Percentiles rank a stretch among this genome's conserved stretches.
These are phyloP conservation scores for Calcarisporium arbuscula DNA, from an alignment of 2,329 filamentous ascomycete species.

Conservation along the genomic window DNA sequence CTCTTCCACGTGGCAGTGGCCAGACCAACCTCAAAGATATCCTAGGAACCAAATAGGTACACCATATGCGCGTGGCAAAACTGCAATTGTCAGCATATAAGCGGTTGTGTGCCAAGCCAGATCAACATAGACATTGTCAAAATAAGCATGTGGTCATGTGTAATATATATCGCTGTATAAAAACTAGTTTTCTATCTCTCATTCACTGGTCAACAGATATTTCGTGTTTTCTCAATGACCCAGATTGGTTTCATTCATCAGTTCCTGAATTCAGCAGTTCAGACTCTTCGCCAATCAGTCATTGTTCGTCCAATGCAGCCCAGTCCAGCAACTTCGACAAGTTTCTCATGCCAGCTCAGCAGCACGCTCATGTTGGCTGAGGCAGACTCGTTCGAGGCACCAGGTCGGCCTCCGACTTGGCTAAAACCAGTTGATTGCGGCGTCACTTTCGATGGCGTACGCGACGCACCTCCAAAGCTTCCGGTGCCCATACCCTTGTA, in stretches of 20 bases:
- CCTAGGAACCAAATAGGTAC: constrained; percentile 39
- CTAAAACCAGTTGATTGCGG: constrained; percentile 86
- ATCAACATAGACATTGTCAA: no score
- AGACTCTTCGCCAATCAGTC: constrained; percentile 89
- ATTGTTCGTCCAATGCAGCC: constrained; percentile 91
- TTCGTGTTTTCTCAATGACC: no score
- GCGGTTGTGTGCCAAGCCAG: no score
- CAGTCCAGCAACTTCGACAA: constrained; percentile 86
- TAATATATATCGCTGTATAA: no score
- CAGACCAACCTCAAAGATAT: constrained; percentile 86
- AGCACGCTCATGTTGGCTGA: constrained; percentile 93
- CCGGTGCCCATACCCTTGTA: constrained; percentile 80
- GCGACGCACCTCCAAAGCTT: constrained; percentile 29
- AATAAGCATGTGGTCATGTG: no score
- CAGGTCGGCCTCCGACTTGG: constrained; percentile 59
- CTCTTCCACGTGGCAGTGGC: constrained; percentile 76
- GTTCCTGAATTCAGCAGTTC: no score
- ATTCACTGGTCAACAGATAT: no score
- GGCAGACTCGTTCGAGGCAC: constrained; percentile 56
- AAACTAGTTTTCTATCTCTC: no score
- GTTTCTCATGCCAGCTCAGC: constrained; percentile 97
- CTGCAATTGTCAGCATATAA: constrained; percentile 4
- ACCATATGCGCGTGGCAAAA: no score
- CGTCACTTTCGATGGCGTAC: constrained; percentile 42
- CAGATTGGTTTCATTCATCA: no score